A percentile compares a stretch with the other conserved stretches of the same genome.
Conservation (phyloP, 805 yeast genomes). For the Starmerella floris region DNA sequence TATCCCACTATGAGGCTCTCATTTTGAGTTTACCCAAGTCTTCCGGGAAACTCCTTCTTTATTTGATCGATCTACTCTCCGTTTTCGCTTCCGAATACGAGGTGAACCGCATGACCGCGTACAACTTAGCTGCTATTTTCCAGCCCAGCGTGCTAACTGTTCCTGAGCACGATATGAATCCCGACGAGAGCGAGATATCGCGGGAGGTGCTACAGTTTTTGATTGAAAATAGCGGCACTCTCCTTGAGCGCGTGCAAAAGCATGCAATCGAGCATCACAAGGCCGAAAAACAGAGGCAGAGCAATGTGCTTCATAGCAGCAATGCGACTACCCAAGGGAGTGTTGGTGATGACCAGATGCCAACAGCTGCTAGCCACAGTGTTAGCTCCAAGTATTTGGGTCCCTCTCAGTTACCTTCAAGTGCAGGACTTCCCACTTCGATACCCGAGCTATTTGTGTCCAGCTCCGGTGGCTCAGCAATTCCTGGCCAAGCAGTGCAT, state of each 20-base stretch:
- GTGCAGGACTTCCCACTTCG: not conserved
- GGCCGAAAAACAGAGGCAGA: not conserved
- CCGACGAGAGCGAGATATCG: constrained; percentile 79
- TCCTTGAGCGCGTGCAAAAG: constrained; percentile 40
- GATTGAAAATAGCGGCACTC: constrained; percentile 69
- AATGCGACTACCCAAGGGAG: not conserved
- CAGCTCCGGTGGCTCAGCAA: not conserved
- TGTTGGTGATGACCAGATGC: not conserved
- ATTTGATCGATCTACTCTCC: constrained; percentile 73
- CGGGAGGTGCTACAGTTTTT: constrained; percentile 78
- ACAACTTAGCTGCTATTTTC: constrained; percentile 87
- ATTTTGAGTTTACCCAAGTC: constrained; percentile 61
- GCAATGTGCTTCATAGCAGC: not conserved
- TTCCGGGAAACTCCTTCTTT: constrained; percentile 69
- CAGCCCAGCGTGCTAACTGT: constrained; percentile 94
- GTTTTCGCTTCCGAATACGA: constrained; percentile 69
- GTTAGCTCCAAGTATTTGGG: too few relatives aligned
- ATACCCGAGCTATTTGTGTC: not conserved
- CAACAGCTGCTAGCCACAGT: not conserved
- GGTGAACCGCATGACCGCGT: constrained; percentile 78
- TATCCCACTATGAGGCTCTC: constrained; percentile 55
- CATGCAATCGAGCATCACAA: constrained; percentile 27
- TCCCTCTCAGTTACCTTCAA: too few relatives aligned
- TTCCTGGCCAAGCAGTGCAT: not conserved
- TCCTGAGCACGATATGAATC: constrained; percentile 83